Conservation (phyloP, 345 rosid genomes). For the Melaleuca quinquenervia region DNA sequence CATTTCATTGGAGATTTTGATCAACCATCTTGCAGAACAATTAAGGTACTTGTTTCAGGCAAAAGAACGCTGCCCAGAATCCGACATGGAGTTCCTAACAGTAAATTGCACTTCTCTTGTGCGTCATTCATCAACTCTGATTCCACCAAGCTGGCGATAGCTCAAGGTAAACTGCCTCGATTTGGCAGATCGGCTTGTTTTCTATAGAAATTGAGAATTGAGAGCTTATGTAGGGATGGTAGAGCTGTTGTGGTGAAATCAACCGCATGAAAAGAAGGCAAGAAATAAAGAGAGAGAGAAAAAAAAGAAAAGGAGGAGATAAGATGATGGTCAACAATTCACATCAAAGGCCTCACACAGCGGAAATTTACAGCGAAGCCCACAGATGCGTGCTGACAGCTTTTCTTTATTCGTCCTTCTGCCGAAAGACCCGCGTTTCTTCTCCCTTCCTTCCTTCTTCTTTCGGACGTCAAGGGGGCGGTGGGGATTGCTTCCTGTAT, state of each 20-base stretch:
- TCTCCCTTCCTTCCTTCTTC: background rate
- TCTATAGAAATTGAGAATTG: background rate
- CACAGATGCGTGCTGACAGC: background rate
- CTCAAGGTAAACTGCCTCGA: background rate
- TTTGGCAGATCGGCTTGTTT: background rate
- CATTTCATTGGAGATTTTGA: background rate
- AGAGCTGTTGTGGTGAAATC: background rate
- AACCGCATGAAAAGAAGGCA: background rate
- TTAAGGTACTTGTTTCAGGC: background rate
- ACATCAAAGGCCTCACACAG: background rate
- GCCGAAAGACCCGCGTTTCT: background rate
- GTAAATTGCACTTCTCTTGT: background rate
- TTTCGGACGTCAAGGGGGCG: background rate
- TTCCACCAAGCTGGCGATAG: background rate
- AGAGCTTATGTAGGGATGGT: background rate
- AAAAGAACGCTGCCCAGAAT: background rate
- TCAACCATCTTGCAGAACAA: background rate
- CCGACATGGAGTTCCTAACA: background rate
- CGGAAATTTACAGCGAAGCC: background rate
- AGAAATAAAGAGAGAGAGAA: background rate
- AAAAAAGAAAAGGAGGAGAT: background rate
- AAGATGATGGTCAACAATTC: background rate
- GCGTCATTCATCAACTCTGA: background rate
- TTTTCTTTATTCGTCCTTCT: background rate
- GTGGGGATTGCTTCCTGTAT: background rate